phyloP scores from a whole-genome alignment of 805 yeast genomes.

The Yamadazyma phyllophila region DNA sequence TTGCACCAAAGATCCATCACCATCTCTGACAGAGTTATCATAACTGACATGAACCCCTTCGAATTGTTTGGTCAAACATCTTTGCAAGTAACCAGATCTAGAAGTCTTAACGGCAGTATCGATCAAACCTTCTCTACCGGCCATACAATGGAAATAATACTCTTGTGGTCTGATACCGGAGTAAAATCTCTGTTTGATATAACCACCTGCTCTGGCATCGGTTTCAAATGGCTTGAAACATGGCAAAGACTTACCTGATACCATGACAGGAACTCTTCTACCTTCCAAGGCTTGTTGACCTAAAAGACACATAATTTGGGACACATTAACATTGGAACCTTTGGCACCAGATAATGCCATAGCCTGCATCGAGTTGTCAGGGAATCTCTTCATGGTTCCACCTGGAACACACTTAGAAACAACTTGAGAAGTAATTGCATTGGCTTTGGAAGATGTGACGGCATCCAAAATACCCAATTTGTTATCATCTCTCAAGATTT shows the following conservation, averaged over 20 bases:
- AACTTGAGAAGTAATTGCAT: conserved; percentile 89
- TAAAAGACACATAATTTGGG: conserved; percentile 98
- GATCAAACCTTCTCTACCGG: conserved; percentile 99
- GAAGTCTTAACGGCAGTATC: conserved; percentile 99
- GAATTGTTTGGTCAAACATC: conserved; percentile 96
- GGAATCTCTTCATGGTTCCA: conserved; percentile 94
- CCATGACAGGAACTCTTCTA: conserved; percentile 99
- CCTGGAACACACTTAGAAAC: conserved; percentile 92
- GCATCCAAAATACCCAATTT: conserved; percentile 95
- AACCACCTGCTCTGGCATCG: conserved; percentile 98
- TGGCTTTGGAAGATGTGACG: conserved; percentile 89
- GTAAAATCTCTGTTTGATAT: conserved; percentile 93
- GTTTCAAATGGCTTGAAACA: conserved; percentile 96
- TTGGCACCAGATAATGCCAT: conserved; percentile 99
- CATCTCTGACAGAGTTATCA: conserved; percentile 93
- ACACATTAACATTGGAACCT: conserved; percentile 97
- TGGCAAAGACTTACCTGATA: conserved; percentile 94
- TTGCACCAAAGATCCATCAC: conserved; percentile 90
- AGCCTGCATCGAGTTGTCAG: conserved; percentile 95
- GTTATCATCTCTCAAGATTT: conserved; percentile 88
- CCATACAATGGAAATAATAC: conserved; percentile 99
- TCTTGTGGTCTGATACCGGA: conserved; percentile 98
- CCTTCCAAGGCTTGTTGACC: conserved; percentile 99
- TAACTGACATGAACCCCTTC: conserved; percentile 95
- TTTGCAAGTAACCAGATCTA: conserved; percentile 95